phyloP scores from a whole-genome alignment of 2,329 filamentous ascomycete genomes.

The Sporothrix protearum region DNA sequence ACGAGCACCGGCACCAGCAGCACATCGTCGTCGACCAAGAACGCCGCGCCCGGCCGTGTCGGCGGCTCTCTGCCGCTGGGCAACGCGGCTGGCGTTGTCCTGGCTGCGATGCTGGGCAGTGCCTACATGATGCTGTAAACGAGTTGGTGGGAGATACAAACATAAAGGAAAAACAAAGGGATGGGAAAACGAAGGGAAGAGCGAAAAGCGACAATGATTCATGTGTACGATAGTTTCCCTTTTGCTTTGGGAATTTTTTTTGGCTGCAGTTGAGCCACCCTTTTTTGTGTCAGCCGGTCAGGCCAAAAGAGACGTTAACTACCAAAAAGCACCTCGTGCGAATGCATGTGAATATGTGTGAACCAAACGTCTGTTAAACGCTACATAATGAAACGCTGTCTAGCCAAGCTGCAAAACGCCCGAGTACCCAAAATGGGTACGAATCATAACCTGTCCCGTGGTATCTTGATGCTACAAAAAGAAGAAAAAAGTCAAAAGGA shows the following conservation, averaged over 20 bases:
- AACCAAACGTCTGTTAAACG: neutral
- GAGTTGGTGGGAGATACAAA: neutral
- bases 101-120: constrained; percentile 21
- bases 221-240: constrained; percentile 14
- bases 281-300: neutral
- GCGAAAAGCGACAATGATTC: constrained; percentile 4
- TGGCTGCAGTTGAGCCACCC: neutral
- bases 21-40: constrained; percentile 19
- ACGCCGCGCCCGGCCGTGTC: constrained; percentile 19
- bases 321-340: neutral
- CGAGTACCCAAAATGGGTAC: neutral
- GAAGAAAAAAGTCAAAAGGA: no score
- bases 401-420: neutral
- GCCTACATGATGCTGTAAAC: constrained; percentile 26
- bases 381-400: neutral
- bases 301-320: neutral
- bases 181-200: neutral
- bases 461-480: constrained; percentile 14
- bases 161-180: neutral
- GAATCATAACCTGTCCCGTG: neutral
- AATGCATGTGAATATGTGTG: neutral
- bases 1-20: constrained; percentile 9
- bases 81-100: constrained; percentile 15
- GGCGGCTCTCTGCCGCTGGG: constrained; percentile 20
- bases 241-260: neutral